Evolutionary conservation across 1,284 basidiomycete genomes (phyloP), one percentile per base, ranked within the genome.

Genomic region (Neolentinus lepideus): DNA sequence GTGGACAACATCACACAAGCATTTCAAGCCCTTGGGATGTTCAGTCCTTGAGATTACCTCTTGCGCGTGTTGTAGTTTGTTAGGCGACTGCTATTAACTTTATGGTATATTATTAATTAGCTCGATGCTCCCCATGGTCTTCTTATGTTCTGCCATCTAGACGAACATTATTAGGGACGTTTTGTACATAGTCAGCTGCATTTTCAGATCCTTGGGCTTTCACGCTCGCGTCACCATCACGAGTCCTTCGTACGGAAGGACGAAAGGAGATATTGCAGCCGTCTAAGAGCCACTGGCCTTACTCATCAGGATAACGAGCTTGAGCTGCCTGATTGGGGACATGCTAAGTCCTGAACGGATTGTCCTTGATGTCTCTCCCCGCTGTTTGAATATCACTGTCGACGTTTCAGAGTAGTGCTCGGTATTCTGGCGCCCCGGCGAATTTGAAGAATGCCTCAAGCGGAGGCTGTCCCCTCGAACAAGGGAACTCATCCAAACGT

Each of bases 1-100:
- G 67, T 80, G 8, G 57, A 60, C 48, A 76, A 78, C 64, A 71
- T 80, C 48, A 77, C 51, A 4, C 3, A 14, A 19, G 51, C 51
- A 36, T 52, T 52, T 26, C 29, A 31, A 9, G 29, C 16, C 27
- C 6, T 35, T 14, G 51, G 51, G 29, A 3, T 33, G 21, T 35
- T 52, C 51, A 52, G 29, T 6, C 27, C 51, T 22, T 29, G 9
- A 35, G 21, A 29, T n/a, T 14, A 14, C 11, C 24, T 29, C 27
- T 50, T 16, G 10, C 47, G 22, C 47, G 27, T 50, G 47, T 50
- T 50, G 47, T 50, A 29, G 6, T 26, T 4, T 50, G 11, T 9
- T 25, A 14, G 4, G 47, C 43, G 4, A n/a, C 16, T n/a, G 38
- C 38, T 43, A 3, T 43, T 21, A 43, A 43, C 19, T 21, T 43